Evolutionary conservation across 73 alveolate genomes (phyloP).

Genomic region (Tetrahymena borealis): DNA sequence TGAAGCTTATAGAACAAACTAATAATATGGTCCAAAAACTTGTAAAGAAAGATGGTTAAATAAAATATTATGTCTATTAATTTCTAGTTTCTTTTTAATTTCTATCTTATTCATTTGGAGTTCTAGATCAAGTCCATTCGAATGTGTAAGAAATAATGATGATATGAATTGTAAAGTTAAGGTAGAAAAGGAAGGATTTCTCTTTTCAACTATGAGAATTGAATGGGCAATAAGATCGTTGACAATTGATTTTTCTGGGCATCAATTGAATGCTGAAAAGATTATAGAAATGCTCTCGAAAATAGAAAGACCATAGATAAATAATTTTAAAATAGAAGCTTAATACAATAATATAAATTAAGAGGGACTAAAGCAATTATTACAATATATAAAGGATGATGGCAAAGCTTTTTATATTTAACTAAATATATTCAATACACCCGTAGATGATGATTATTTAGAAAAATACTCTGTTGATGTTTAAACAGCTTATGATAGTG

Average conservation of each 20-base stretch:
- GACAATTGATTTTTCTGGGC: background rate
- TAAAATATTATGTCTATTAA: background rate
- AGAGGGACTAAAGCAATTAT: background rate
- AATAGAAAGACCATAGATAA: background rate
- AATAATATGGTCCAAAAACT: background rate
- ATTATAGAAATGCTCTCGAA: background rate
- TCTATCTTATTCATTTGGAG: background rate
- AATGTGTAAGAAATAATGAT: background rate
- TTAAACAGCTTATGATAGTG: background rate
- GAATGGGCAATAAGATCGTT: background rate
- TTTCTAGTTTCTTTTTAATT: background rate
- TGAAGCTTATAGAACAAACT: background rate
- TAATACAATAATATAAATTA: background rate
- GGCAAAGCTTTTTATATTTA: background rate
- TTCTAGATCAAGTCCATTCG: background rate
- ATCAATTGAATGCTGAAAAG: background rate
- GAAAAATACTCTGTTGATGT: background rate
- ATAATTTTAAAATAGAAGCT: background rate
- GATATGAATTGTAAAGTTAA: background rate
- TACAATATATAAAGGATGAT: background rate
- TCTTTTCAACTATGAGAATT: background rate
- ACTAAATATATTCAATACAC: background rate
- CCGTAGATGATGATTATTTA: background rate
- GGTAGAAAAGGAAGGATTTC: background rate
- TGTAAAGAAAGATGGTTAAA: background rate